Base-by-base conservation (phyloP, 225 moss, liverwort and hornwort species). In the Asterella californica region DNA sequence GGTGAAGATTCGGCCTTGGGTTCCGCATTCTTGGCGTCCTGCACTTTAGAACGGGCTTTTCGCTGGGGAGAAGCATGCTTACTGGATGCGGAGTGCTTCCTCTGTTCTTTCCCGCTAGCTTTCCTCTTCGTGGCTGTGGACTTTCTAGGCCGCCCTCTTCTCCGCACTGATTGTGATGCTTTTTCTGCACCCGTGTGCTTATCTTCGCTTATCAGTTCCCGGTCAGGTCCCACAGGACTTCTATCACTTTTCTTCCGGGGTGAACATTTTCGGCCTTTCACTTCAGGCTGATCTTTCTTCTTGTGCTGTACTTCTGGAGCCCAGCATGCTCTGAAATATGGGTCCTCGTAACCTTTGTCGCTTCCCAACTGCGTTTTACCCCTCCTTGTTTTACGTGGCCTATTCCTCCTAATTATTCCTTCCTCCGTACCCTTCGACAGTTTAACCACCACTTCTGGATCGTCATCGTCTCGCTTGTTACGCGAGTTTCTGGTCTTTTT, bases 101-200 rank as follows among this genome's bases (percentile, higher is more conserved):
- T 17, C 2, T 17, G 17, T 38, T 36, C 7, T 21, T 38, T 36
- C 36, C 37, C 15, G 38, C 12, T 38, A 32, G 6, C 30, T 36
- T 37, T 15, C 0, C 10, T 4, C 1, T 21, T 69, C 36, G 37
- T 37, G 7, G 2, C 22, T 30, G 2, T 36, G 0, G 17, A 3
- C 37, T 36, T 69, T 24, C 69, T 69, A 69, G 69, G 69, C 38
- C 69, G 69, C 36, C 69, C 38, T 42, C 69, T 37, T 69, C 30
- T 42, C 63, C 63, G 63, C 5, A 0, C 30, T 9, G 30, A 24
- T 30, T 8, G 63, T 63, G 30, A 30, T 63, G 30, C 4, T 29
- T 30, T 63, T 30, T 63, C 63, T 27, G 63, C 63, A 30, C 30
- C 63, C 29, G 7, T 10, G 24, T 63, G 22, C 30, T 63, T 30